phyloP scores from a whole-genome alignment of 1,284 basidiomycete species.

The Melampsora abietis-canadensis region DNA sequence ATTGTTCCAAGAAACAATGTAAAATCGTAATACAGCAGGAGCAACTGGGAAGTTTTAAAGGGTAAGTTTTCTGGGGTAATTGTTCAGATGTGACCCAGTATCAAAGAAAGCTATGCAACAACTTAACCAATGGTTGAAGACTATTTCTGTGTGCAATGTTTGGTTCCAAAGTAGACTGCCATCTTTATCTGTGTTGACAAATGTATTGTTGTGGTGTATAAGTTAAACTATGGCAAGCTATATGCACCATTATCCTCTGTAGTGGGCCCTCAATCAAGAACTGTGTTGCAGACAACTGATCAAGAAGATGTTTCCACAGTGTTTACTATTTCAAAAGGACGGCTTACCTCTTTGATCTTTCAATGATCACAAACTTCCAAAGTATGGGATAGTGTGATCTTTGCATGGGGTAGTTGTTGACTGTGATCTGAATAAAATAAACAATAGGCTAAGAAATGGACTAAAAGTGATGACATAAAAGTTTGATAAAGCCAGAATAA shows the following conservation, averaged over 20 bases:
- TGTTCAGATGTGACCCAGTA: background rate
- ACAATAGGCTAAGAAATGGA: background rate
- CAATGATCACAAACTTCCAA: constrained; percentile 27
- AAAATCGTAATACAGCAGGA: no score
- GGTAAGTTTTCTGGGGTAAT: background rate
- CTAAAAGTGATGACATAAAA: background rate
- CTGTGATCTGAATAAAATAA: background rate
- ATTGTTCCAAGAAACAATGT: no score
- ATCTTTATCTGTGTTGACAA: background rate
- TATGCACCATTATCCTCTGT: background rate
- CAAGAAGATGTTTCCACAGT: no score
- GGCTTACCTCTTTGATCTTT: constrained; percentile 17
- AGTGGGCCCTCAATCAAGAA: background rate
- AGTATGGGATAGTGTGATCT: constrained; percentile 30
- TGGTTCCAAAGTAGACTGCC: constrained; percentile 1
- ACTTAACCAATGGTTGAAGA: background rate
- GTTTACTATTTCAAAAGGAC: background rate
- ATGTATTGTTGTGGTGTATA: background rate
- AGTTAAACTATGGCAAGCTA: background rate
- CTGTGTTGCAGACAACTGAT: background rate
- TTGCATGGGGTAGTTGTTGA: constrained; percentile 8
- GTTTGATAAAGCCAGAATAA: constrained; percentile 39
- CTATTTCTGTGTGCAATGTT: background rate
- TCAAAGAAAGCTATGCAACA: background rate
- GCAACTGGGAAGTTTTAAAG: background rate